These are phyloP conservation scores for Kingdonia uniflora DNA, from an alignment of 164 flowering plant genomes.

Conservation along the genomic window DNA sequence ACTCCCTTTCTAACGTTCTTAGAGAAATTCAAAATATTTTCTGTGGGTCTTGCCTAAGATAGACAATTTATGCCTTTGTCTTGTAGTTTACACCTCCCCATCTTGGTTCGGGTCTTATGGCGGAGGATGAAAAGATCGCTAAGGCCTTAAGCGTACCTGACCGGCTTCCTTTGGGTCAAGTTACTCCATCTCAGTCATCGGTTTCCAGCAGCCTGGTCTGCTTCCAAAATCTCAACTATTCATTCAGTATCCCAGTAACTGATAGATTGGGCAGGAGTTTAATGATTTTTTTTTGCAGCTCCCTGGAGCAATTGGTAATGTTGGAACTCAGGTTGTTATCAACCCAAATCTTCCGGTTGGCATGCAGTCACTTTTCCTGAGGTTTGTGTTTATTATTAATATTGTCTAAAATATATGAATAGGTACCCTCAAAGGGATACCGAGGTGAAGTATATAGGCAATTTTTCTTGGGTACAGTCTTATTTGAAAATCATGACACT, in stretches of 20 bases:
- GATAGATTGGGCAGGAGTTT: conserved; percentile 3
- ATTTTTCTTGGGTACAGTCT: background rate
- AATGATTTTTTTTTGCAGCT: conserved; percentile 34
- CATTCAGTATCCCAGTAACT: background rate
- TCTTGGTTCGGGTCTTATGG: conserved; percentile 38
- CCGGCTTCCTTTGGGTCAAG: conserved; percentile 67
- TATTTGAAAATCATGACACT: background rate
- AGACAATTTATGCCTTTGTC: too few species aligned
- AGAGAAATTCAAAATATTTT: too few species aligned
- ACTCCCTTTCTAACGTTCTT: too few species aligned
- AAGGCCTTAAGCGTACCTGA: conserved; percentile 51
- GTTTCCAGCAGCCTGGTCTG: conserved; percentile 61
- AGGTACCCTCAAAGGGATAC: background rate
- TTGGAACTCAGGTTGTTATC: conserved; percentile 68
- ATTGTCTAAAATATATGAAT: too few species aligned
- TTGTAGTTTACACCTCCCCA: conserved; percentile 37
- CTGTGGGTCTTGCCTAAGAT: too few species aligned
- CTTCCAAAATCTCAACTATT: background rate
- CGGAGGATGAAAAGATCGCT: conserved; percentile 80
- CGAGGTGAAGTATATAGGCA: background rate
- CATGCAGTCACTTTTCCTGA: conserved; percentile 74
- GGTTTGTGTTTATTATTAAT: conserved; percentile 31
- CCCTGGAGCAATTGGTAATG: conserved; percentile 54
- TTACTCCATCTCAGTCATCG: conserved; percentile 47
- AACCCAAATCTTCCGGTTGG: conserved; percentile 66